Percentiles rank a stretch among this genome's conserved stretches.
Conservation (phyloP, 2,329 filamentous ascomycete genomes). For the Fusarium lateritium region DNA sequence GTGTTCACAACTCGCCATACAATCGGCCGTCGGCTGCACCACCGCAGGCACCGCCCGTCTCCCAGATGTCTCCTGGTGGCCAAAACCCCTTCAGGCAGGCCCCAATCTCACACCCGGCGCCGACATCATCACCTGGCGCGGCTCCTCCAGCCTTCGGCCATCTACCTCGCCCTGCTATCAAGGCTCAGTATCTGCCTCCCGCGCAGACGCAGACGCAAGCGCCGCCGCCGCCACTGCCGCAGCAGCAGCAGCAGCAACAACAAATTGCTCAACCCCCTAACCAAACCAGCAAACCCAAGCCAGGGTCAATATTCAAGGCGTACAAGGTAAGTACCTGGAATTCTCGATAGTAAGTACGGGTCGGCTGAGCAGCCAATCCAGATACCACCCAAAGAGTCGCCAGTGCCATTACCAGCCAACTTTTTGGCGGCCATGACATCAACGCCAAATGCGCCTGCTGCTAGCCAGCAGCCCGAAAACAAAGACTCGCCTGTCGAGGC, state of each 20-base stretch:
- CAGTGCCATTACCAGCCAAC: slow-evolving; percentile 61
- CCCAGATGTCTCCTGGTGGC: slow-evolving; percentile 5
- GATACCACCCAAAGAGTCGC: slow-evolving; percentile 59
- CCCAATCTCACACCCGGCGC: slow-evolving; percentile 8
- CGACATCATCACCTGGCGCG: background rate
- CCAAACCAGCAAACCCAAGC: slow-evolving; percentile 46
- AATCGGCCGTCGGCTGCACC: background rate
- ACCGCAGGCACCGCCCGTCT: background rate
- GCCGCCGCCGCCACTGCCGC: background rate
- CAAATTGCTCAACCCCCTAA: slow-evolving; percentile 16
- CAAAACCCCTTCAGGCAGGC: slow-evolving; percentile 30
- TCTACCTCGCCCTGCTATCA: slow-evolving; percentile 38
- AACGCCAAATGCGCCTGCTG: slow-evolving; percentile 39
- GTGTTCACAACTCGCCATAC: slow-evolving; percentile 16
- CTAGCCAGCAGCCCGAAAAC: slow-evolving; percentile 26
- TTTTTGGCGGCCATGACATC: slow-evolving; percentile 60
- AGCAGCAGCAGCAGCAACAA: slow-evolving; percentile 16
- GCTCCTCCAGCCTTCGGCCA: slow-evolving; percentile 20
- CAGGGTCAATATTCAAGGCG: slow-evolving; percentile 46
- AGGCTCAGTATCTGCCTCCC: slow-evolving; percentile 37
- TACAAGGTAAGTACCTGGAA: slow-evolving; percentile 54
- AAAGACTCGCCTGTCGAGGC: slow-evolving; percentile 9
- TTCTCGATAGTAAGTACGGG: slow-evolving; percentile 42
- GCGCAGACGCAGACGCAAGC: slow-evolving; percentile 8
- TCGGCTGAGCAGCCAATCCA: slow-evolving; percentile 51